Conservation (phyloP, 768 basidiomycete species). For the Phylloporus rhodoxanthus region DNA sequence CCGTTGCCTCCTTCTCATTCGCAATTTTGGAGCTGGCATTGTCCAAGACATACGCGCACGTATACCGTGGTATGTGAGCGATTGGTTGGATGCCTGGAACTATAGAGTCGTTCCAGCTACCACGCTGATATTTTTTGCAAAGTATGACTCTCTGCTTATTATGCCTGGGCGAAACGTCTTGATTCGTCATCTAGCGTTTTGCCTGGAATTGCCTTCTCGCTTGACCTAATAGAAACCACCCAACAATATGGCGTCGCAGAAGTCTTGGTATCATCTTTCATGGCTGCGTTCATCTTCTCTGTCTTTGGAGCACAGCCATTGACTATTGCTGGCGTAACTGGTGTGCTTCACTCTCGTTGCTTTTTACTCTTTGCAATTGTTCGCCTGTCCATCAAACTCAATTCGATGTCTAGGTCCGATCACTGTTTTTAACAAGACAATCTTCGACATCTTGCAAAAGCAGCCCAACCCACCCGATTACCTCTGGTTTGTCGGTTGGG, state of each 20-base stretch:
- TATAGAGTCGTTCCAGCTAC: slow-evolving; percentile 87
- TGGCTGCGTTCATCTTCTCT: slow-evolving; percentile 85
- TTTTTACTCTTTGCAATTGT: not conserved
- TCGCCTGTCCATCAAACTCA: not conserved
- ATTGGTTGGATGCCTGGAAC: slow-evolving; percentile 91
- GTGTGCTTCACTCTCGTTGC: slow-evolving; percentile 28
- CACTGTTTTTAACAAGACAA: slow-evolving; percentile 88
- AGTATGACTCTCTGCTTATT: slow-evolving; percentile 41
- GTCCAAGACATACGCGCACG: slow-evolving; percentile 62
- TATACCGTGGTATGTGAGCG: slow-evolving; percentile 72
- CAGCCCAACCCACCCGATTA: slow-evolving; percentile 62
- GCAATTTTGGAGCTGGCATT: slow-evolving; percentile 55
- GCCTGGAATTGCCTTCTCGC: slow-evolving; percentile 86
- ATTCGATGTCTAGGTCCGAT: slow-evolving; percentile 58
- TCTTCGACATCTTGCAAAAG: slow-evolving; percentile 65
- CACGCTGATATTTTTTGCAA: slow-evolving; percentile 79
- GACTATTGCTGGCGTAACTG: slow-evolving; percentile 88
- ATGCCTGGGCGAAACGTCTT: not conserved
- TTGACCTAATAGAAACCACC: slow-evolving; percentile 89
- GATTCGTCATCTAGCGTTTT: slow-evolving; percentile 48
- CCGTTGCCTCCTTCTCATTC: slow-evolving; percentile 13
- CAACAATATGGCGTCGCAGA: slow-evolving; percentile 86
- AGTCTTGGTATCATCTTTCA: slow-evolving; percentile 76
- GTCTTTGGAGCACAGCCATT: slow-evolving; percentile 87
- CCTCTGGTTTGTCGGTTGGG: slow-evolving; percentile 87